These are phyloP conservation scores for Clitopilus passeckerianus DNA, from an alignment of 768 basidiomycete species.

Conservation along the genomic window DNA sequence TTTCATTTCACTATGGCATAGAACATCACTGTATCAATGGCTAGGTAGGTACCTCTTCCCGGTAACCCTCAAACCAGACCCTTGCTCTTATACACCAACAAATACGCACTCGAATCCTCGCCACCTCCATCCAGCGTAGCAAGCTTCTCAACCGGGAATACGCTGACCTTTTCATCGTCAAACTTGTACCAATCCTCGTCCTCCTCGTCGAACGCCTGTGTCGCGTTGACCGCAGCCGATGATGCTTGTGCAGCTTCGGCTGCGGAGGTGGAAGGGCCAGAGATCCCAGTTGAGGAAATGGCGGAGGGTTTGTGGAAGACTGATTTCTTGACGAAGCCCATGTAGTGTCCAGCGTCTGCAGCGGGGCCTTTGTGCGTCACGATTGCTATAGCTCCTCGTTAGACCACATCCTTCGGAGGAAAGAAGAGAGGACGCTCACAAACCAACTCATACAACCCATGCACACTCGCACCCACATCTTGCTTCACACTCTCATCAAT, in stretches of 20 bases:
- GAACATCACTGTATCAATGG: too few relatives aligned
- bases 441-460: slow-evolving; percentile 86
- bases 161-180: slow-evolving; percentile 90
- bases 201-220: slow-evolving; percentile 43
- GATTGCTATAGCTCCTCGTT: slow-evolving; percentile 66
- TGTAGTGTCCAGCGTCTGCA: slow-evolving; percentile 95
- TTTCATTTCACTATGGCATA: too few relatives aligned
- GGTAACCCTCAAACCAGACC: slow-evolving; percentile 15
- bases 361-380: slow-evolving; percentile 96
- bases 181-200: slow-evolving; percentile 95
- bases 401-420: too few relatives aligned
- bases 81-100: slow-evolving; percentile 79
- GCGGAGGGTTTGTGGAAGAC: slow-evolving; percentile 46
- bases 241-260: slow-evolving; percentile 8
- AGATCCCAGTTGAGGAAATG: slow-evolving; percentile 15
- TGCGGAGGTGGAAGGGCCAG: slow-evolving; percentile 11
- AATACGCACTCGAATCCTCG: slow-evolving; percentile 87
- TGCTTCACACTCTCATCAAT: slow-evolving; percentile 56
- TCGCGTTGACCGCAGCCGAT: slow-evolving; percentile 11
- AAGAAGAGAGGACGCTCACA: slow-evolving; percentile 52
- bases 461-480: slow-evolving; percentile 71
- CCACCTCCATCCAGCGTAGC: slow-evolving; percentile 85
- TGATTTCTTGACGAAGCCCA: slow-evolving; percentile 83
- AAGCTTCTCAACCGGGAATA: slow-evolving; percentile 84
- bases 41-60: too few relatives aligned